Evolutionary conservation across 805 yeast species (phyloP).

Genomic region (Debaryomyces castellii): DNA sequence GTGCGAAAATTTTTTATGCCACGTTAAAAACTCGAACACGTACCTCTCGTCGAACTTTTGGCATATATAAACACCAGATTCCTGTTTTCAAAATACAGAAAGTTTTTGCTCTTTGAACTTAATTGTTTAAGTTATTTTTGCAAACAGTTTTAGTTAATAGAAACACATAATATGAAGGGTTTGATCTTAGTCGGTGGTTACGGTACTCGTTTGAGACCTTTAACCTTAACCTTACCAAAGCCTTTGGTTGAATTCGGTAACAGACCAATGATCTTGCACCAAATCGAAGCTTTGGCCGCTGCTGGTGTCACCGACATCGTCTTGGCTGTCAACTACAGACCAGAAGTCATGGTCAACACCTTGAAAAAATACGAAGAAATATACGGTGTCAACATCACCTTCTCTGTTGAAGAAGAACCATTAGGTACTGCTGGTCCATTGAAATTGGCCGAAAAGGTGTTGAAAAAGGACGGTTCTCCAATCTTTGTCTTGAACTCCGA

Average conservation of each 20-base stretch:
- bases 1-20: slow-evolving; percentile 6
- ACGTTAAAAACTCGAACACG: slow-evolving; percentile 8
- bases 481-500: slow-evolving; percentile 98
- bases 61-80: slow-evolving; percentile 3
- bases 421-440: slow-evolving; percentile 99
- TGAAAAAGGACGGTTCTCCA: slow-evolving; percentile 93
- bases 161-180: slow-evolving; percentile 72
- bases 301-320: slow-evolving; percentile 99
- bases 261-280: slow-evolving; percentile 99
- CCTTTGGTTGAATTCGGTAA: slow-evolving; percentile 97
- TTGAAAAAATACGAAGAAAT: slow-evolving; percentile 90
- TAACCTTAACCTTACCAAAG: slow-evolving; percentile 91
- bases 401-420: slow-evolving; percentile 98
- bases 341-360: slow-evolving; percentile 97
- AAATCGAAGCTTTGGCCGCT: slow-evolving; percentile 94
- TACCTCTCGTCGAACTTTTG: background rate
- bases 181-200: slow-evolving; percentile 98
- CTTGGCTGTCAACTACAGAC: slow-evolving; percentile 97
- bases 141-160: background rate
- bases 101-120: slow-evolving; percentile 1
- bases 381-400: slow-evolving; percentile 92
- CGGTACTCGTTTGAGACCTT: slow-evolving; percentile 99
- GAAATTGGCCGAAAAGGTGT: slow-evolving; percentile 90
- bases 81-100: background rate
- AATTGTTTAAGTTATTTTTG: slow-evolving; percentile 2